Percentiles rank a stretch among this genome's conserved stretches.
Conservation (phyloP, 2,329 filamentous ascomycete genomes). For the Dryadomyces sulphureus region DNA sequence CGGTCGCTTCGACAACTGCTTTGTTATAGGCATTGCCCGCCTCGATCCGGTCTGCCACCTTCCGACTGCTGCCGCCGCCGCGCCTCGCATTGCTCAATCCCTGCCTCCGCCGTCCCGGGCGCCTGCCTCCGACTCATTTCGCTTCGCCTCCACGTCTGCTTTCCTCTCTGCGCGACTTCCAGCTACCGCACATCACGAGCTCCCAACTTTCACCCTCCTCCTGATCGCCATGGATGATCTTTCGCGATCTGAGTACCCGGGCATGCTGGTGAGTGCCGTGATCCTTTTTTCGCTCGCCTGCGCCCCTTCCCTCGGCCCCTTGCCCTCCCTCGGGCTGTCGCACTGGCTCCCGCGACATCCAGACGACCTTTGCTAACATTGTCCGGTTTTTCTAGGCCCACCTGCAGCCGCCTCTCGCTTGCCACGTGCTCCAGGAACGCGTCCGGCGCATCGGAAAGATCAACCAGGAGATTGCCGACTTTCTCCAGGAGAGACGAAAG, state of each 20-base stretch:
- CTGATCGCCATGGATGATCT: conserved; percentile 50
- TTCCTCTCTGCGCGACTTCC: neutral
- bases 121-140: neutral
- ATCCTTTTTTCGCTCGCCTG: neutral
- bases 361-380: conserved; percentile 2
- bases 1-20: conserved; percentile 2
- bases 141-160: neutral
- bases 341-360: neutral
- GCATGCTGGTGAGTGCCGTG: conserved; percentile 61
- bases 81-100: neutral
- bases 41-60: neutral
- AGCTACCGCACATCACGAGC: neutral
- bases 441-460: conserved; percentile 74
- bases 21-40: neutral
- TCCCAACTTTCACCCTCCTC: neutral
- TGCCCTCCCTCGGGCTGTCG: conserved; percentile 2
- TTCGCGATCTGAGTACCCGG: conserved; percentile 80
- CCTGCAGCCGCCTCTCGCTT: conserved; percentile 70
- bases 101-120: neutral
- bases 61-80: neutral
- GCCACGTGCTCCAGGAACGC: conserved; percentile 69
- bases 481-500: conserved; percentile 89
- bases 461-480: conserved; percentile 88
- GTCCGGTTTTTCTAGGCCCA: conserved; percentile 40
- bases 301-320: neutral